Evolutionary conservation across 2,329 filamentous ascomycete species (phyloP), one percentile per base, ranked within the genome.

Genomic region (Triangularia setosa): DNA sequence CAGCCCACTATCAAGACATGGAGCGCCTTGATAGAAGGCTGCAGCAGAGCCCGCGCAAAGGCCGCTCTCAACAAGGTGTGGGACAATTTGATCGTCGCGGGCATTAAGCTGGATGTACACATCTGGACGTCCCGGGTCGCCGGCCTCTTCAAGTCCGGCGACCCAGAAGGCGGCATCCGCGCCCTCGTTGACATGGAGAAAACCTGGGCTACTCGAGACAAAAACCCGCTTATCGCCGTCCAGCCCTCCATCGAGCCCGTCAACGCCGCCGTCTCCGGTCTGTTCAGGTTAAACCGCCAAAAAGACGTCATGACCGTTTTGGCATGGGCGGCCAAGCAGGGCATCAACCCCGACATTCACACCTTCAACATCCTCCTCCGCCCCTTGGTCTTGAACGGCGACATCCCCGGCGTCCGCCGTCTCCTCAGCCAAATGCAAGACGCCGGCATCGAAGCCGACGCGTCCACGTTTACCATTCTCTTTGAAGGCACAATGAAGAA

Each of bases 121-220:
- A 85, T 88, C 44, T 95, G 91, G 91, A 89, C 87, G 8, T 85
- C 87, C 14, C 84, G 89, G 25, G 85, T 95, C 53, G 83, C 86
- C 25, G 87, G 86, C 0, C 80, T 92, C 11, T 84, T 93, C 63
- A 79, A 82, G 48, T 77, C 81, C 55, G 81, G 83, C 30, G 78
- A 83, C 65, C 70, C 82, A 5, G 77, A 84, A 27, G 79, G 79
- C 18, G 90, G 84, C n/a, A 76, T 95, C 12, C 72, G 76, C 35
- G 87, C 87, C 3, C 78, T 94, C 52, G 80, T 86, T 35, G 84
- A 92, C 67, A 89, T 94, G 86, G 81, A 83, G 44, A 77, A 75
- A 12, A 71, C 80, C 3, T 93, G 90, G 90, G 76, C 79, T 30
- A 67, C 70, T 14, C 78, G 78, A 5, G 73, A 74, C 4, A 74